A percentile compares a stretch with the other conserved stretches of the same genome.
These are phyloP conservation scores for Astragalus membranaceus DNA, from an alignment of 306 rosid species.

Conservation along the genomic window DNA sequence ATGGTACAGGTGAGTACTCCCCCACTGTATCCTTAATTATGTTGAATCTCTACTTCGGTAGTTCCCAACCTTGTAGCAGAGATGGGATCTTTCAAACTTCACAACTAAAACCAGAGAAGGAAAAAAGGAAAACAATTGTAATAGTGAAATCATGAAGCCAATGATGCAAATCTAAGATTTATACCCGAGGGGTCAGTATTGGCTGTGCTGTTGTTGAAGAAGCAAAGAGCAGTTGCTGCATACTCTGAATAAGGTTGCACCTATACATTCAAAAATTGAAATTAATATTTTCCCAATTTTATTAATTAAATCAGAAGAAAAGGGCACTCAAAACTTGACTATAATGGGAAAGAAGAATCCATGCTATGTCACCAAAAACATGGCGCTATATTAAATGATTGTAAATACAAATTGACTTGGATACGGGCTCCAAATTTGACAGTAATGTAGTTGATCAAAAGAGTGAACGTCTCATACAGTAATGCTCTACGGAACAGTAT, in stretches of 20 bases:
- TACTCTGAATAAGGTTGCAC: conserved; percentile 89
- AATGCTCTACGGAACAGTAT: background rate
- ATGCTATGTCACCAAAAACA: background rate
- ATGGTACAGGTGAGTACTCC: background rate
- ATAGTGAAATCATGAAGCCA: conserved; percentile 14
- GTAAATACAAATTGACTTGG: background rate
- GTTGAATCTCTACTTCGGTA: background rate
- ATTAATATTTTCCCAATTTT: background rate
- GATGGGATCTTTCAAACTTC: background rate
- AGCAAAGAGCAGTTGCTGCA: conserved; percentile 89
- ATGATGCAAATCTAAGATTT: conserved; percentile 8
- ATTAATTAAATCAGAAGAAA: background rate
- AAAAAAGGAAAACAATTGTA: background rate
- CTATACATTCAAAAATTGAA: conserved; percentile 31
- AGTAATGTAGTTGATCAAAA: background rate
- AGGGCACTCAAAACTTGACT: background rate
- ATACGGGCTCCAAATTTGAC: background rate
- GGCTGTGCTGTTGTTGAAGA: conserved; percentile 99
- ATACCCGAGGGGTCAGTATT: conserved; percentile 88
- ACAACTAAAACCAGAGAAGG: background rate
- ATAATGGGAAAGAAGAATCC: background rate
- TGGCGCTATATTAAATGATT: background rate
- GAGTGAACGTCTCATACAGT: background rate
- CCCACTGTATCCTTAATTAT: background rate
- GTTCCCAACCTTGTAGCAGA: background rate